Base-by-base conservation (phyloP, 139 green algal species). In the Edaphochlamys debaryana region DNA sequence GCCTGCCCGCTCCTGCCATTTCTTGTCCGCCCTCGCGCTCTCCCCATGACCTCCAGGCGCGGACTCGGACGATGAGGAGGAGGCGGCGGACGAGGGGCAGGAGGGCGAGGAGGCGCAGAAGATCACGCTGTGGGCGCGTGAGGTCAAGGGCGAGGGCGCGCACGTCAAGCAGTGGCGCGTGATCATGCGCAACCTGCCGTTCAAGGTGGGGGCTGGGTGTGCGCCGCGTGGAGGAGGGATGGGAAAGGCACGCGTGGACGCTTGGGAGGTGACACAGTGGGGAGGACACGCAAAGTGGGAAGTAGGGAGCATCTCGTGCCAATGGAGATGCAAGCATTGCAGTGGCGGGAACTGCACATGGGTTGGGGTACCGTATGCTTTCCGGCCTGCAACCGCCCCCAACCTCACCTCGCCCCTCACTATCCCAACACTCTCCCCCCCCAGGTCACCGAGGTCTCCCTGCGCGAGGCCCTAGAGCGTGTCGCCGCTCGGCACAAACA, bases 111-210 rank as follows among this genome's bases (percentile, higher is more conserved):
- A 45, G 30, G 52, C 70, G 15, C 32, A 37, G 41, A 63, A 60
- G 15, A 50, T 83, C 25, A 76, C 64, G 76, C 36, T 93, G 84
- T 91, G 88, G 91, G 84, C 80, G 2, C 79, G 90, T 0, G 84
- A 84, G 56, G 89, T 98, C 52, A 88, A 90, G 29, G 96, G 96
- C 2, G 96, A 98, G 86, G 94, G 96, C 2, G 78, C 92, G 27
- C 90, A 96, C 64, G 82, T 97, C 3, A 98, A 98, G 84, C 92
- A 93, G 74, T 98, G 94, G 94, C 90, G 95, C 42, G n/a, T 99
- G 54, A 97, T 99, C 67, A 69, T 99, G 11, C 90, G 96, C 37
- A 99, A 99, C 86, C 86, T 98, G 84, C 82, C 95, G 9, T 98
- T 98, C 77, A 87, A 93, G 85, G 93, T 95, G 71, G n/a, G n/a